Base-by-base conservation (phyloP, 306 rosid genomes). In the Abrus pulchellus region DNA sequence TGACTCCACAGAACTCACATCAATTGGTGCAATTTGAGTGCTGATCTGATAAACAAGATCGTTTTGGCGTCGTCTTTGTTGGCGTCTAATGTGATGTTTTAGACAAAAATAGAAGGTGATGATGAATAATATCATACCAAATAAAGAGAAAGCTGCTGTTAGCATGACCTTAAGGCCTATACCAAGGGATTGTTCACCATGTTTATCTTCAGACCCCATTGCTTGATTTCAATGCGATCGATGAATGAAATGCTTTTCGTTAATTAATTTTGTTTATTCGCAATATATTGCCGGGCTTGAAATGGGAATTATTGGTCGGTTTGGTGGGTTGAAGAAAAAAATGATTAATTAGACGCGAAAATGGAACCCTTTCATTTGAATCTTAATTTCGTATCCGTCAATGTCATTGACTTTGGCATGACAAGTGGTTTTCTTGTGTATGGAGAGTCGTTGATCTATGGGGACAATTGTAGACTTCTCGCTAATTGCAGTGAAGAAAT, bases 131-230 rank as follows among this genome's bases (percentile, higher is more conserved):
- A 82, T 48, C 11, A 82, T n/a, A 1, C 61, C 80, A 72, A 79
- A 65, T 53, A 87, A 56, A n/a, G 76, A 50, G 79, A 82, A 66
- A 52, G 73, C 75, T 40, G 83, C 74, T 34, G 56, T 60, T n/a
- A 79, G 28, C 78, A 66, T 40, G 30, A 79, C 29, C 73, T 63
- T 72, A 4, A 40, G 49, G 63, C 81, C 70, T 27, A 14, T 4
- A 7, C 71, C 76, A 10, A 55, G 49, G 9, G 69, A 60, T 0
- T 48, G 6, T 3, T 34, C 62, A 1, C 27, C 52, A 4, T 7
- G 9, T 5, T 62, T 53, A 36, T 73, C 78, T 28, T 48, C 41
- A 32, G 38, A 78, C 2, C 62, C 79, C 86, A 84, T 20, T 87
- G 8, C 7, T 72, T 65, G 54, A 47, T 57, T 57, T 68, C 81